Conservation (phyloP, 345 rosid species). For the Salix brachista region DNA sequence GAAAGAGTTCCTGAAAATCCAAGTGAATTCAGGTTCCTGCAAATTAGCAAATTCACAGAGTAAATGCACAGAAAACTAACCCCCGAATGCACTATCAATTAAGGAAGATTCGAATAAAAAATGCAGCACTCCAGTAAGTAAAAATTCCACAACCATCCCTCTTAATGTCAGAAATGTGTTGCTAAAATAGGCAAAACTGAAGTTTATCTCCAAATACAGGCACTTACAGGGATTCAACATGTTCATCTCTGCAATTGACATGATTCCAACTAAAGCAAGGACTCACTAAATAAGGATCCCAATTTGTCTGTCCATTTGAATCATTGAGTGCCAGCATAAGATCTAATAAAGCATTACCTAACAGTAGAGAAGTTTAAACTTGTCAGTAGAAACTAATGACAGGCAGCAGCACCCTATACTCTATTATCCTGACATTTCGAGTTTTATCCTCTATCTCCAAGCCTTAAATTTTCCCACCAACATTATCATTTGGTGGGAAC, state of each 20-base stretch:
- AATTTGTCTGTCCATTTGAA: conserved; percentile 44
- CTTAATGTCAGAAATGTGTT: background rate
- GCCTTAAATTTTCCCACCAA: background rate
- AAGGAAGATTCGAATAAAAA: background rate
- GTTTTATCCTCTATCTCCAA: no score
- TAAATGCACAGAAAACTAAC: conserved; percentile 1
- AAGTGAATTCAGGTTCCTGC: conserved; percentile 62
- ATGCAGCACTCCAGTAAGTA: background rate
- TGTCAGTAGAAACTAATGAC: background rate
- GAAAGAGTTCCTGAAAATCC: conserved; percentile 85
- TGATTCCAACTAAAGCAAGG: conserved; percentile 90
- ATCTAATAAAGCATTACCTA: conserved; percentile 74
- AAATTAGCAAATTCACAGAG: conserved; percentile 16
- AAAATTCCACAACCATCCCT: background rate
- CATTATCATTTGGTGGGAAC: background rate
- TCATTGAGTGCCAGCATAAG: conserved; percentile 54
- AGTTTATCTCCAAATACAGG: conserved; percentile 1
- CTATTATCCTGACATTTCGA: background rate
- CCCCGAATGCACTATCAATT: background rate
- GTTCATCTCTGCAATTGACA: conserved; percentile 64
- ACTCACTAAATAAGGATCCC: conserved; percentile 63
- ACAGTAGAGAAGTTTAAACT: conserved; percentile 1
- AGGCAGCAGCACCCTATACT: background rate
- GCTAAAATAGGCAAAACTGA: background rate
- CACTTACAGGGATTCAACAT: conserved; percentile 70